Base-by-base conservation (phyloP, 2,329 filamentous ascomycete species). In the Pseudocercospora fijiensis region DNA sequence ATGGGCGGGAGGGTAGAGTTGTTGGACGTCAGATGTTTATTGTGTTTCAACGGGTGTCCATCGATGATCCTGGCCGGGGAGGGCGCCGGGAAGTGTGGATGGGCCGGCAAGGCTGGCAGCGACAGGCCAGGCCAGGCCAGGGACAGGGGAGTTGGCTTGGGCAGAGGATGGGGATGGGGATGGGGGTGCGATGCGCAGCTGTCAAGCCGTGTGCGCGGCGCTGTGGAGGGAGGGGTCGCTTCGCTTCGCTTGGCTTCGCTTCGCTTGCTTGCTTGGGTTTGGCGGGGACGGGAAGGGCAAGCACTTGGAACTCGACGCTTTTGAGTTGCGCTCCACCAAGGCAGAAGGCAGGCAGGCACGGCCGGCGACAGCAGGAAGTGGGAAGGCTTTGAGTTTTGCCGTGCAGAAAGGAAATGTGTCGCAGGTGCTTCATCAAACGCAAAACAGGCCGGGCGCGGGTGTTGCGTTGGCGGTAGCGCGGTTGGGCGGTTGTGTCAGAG, bases 371-470 rank as follows among this genome's bases (percentile, higher is more conserved):
- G 65, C 45, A 41, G 51, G 62, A 57, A 60, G 53, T 37, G 41
- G 45, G 45, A 24, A 37, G 27, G 57, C 53, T 60, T 67, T 66
- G 65, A 69, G 61, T 69, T 69, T 65, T 52, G 63, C 47, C 56
- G 60, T 67, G 67, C 67, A 66, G 67, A 37, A 61, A 53, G 45
- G 56, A 57, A 52, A 47, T 52, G 63, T 65, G 62, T 67, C 62
- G 60, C 28, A 55, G 24, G 60, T 45, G 59, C 18, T 64, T 67
- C 61, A 66, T 69, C 65, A 69, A 67, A 66, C 59, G 63, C 65
- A 69, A 63, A 61, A 61, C 61, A 62, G 57, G 55, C 55, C 57
- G 61, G 33, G 57, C 49, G 47, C 57, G 60, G 59, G 59, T 47
- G 28, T 47, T 52, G 57, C 49, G 58, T 53, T 58, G 47, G 57